These are phyloP conservation scores for Russula emetica DNA, from an alignment of 768 basidiomycete species.

Conservation along the genomic window DNA sequence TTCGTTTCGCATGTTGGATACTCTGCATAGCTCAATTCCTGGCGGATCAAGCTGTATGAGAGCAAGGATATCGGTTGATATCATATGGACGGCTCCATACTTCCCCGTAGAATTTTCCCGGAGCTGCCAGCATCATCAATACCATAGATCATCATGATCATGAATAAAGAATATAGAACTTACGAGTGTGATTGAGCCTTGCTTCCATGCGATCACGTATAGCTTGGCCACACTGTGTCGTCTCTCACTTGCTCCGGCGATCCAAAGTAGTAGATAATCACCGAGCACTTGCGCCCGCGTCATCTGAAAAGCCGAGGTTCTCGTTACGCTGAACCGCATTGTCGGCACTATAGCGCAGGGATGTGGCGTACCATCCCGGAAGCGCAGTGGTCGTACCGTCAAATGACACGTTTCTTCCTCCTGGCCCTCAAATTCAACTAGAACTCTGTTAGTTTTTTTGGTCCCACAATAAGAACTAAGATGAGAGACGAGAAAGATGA, in stretches of 20 bases:
- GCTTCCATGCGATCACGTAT: constrained; percentile 16
- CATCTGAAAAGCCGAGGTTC: background rate
- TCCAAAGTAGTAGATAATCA: constrained; percentile 6
- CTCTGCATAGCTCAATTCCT: background rate
- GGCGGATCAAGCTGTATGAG: background rate
- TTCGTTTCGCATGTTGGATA: background rate
- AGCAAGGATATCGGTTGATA: constrained; percentile 13
- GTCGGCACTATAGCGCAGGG: background rate
- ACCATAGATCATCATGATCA: background rate
- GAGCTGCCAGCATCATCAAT: background rate
- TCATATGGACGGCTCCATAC: background rate
- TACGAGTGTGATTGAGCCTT: constrained; percentile 1
- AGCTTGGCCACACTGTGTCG: background rate
- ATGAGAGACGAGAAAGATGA: background rate
- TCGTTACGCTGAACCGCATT: background rate
- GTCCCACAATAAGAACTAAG: background rate
- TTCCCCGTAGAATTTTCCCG: background rate
- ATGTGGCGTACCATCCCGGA: constrained; percentile 3
- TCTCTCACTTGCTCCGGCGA: background rate
- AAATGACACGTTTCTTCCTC: background rate
- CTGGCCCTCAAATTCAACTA: background rate
- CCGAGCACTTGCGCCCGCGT: constrained; percentile 2
- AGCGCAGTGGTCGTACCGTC: background rate
- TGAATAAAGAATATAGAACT: background rate
- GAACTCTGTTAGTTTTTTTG: background rate